Percentiles rank a stretch among this genome's conserved stretches.
These are phyloP conservation scores for Neocatenulostroma microsporum DNA, from an alignment of 2,329 filamentous ascomycete species.

Conservation along the genomic window DNA sequence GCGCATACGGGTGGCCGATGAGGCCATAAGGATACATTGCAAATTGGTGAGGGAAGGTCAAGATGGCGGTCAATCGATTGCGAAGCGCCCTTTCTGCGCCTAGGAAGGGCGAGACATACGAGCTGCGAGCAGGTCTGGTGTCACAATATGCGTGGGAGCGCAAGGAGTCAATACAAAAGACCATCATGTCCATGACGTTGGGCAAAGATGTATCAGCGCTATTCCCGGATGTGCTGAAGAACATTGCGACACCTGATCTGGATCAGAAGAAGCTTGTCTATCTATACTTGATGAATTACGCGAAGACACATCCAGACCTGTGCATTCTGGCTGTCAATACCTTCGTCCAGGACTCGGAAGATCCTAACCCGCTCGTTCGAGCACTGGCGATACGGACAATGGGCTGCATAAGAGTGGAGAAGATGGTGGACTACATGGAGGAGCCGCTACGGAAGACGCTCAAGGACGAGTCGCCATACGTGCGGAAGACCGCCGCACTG, in stretches of 20 bases:
- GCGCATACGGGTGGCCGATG: constrained; percentile 2
- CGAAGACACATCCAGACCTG: constrained; percentile 95
- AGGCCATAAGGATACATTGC: background rate
- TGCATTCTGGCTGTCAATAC: constrained; percentile 99
- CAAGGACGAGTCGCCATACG: constrained; percentile 94
- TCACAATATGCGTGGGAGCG: constrained; percentile 99
- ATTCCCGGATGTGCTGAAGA: constrained; percentile 97
- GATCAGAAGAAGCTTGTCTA: constrained; percentile 99
- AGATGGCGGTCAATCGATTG: constrained; percentile 94
- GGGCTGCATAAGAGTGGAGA: constrained; percentile 96
- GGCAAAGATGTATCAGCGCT: constrained; percentile 97
- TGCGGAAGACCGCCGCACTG: constrained; percentile 94
- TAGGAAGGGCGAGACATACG: constrained; percentile 95
- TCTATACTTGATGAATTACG: constrained; percentile 98
- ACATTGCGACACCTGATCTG: constrained; percentile 87
- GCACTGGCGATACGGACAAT: constrained; percentile 95
- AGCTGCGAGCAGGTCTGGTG: constrained; percentile 86
- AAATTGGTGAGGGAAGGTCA: constrained; percentile 7
- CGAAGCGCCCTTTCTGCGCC: constrained; percentile 87
- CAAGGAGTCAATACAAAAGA: constrained; percentile 98
- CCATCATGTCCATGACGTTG: constrained; percentile 99
- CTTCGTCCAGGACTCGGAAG: constrained; percentile 97
- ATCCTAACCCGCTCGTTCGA: constrained; percentile 91
- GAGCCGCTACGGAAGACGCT: constrained; percentile 93
- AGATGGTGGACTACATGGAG: constrained; percentile 99